Base-by-base conservation (phyloP, 139 green algal genomes). In the Nannochloris sp. region DNA sequence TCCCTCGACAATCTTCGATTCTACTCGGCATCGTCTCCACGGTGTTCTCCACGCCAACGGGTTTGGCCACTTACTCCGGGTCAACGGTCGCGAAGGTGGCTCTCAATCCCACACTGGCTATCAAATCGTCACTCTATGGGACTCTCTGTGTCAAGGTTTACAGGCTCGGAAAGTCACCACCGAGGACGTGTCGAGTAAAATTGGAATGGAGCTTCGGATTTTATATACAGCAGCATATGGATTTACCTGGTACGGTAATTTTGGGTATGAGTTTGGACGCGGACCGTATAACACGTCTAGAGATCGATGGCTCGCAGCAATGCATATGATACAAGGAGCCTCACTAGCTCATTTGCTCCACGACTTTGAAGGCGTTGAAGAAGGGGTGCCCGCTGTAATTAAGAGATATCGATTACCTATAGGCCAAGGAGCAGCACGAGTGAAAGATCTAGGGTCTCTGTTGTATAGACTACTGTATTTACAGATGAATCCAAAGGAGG, bases 121-220 rank as follows among this genome's bases (percentile, higher is more conserved):
- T 27, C 84, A 96, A 75, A 71, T 98, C 42, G 95, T 98, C 81
- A 12, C 62, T 29, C 53, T 98, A 15, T 99, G 94, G 94, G 92
- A 97, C 78, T 35, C 48, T 23, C 68, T 98, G 23, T 98, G 93
- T 68, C 36, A 56, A 23, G 47, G 81, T 57, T 80, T 99, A 61
- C 66, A 80, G 0, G 86, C 85, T 1, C 66, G 80, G 2, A 61
- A 79, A 35, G 74, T 92, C 23, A 83, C 75, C 14, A 85, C 93
- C 3, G 90, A 98, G 65, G 94, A 99, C 60, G 92, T 98, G 23
- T 90, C 79, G 33, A 93, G 92, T 75, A 96, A 95, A 81, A 65
- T 58, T 19, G 79, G 81, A 8, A 95, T 99, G 82, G 89, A 96
- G 76, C 73, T 97, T 73, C 80, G 94, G 19, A 73, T 98, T 54